Evolutionary conservation across 805 yeast species (phyloP).

Genomic region (Ogataea methanolica): DNA sequence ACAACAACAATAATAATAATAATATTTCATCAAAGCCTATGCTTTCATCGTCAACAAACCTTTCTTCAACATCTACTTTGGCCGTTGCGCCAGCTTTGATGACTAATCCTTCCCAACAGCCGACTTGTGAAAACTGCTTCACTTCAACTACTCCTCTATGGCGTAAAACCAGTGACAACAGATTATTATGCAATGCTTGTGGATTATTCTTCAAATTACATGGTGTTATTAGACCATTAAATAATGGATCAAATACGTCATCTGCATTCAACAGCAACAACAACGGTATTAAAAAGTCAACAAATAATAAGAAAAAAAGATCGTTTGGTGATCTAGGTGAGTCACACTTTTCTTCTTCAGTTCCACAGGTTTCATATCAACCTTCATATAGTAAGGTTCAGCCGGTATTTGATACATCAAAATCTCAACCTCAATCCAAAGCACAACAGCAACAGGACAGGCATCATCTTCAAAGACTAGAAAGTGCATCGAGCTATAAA

Average conservation of each 20-base stretch:
- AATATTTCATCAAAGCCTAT: constrained; percentile 4
- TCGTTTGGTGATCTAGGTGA: constrained; percentile 5
- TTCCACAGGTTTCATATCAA: constrained; percentile 1
- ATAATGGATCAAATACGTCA: constrained; percentile 9
- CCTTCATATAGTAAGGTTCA: neutral
- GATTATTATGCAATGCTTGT: constrained; percentile 89
- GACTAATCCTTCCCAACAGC: constrained; percentile 13
- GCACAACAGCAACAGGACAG: neutral
- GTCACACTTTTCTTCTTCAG: neutral
- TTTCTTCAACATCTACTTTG: constrained; percentile 4
- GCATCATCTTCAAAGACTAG: neutral
- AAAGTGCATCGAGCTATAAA: constrained; percentile 8
- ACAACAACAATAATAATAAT: neutral
- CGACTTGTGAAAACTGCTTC: constrained; percentile 78
- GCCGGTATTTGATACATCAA: neutral
- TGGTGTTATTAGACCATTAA: constrained; percentile 44
- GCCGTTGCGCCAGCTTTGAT: no score
- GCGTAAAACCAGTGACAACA: constrained; percentile 79
- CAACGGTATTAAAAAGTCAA: constrained; percentile 1
- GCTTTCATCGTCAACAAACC: constrained; percentile 1
- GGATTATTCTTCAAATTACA: constrained; percentile 86
- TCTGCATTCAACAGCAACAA: constrained; percentile 2
- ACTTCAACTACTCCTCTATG: constrained; percentile 92
- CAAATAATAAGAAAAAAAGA: constrained; percentile 11
- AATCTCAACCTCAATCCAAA: neutral